phyloP scores from a whole-genome alignment of 1,284 basidiomycete genomes.

The Pisolithus thermaeus region DNA sequence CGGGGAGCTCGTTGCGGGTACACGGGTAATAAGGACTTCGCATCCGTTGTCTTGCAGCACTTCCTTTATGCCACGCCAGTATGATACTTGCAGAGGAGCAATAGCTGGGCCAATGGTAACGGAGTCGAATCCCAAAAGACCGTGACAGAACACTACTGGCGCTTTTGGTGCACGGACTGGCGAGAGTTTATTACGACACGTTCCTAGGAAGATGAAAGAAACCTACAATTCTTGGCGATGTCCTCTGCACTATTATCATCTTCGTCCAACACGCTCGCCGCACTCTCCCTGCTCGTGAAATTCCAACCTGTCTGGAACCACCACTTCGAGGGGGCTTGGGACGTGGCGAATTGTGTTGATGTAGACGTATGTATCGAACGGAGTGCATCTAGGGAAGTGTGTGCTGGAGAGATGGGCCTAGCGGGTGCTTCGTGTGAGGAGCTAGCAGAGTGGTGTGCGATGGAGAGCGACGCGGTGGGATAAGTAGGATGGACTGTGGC shows the following conservation, averaged over 20 bases:
- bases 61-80: slow-evolving; percentile 94
- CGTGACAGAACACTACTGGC: slow-evolving; percentile 91
- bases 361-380: slow-evolving; percentile 45
- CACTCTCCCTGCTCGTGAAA: slow-evolving; percentile 37
- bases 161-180: slow-evolving; percentile 70
- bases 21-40: slow-evolving; percentile 89
- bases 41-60: slow-evolving; percentile 82
- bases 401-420: slow-evolving; percentile 29
- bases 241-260: slow-evolving; percentile 48
- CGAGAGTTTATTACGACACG: not conserved
- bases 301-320: slow-evolving; percentile 45
- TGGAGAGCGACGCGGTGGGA: slow-evolving; percentile 54
- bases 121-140: slow-evolving; percentile 83
- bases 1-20: slow-evolving; percentile 86
- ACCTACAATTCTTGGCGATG: slow-evolving; percentile 68
- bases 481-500: slow-evolving; percentile 56
- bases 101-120: slow-evolving; percentile 68
- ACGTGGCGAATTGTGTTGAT: slow-evolving; percentile 11
- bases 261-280: slow-evolving; percentile 46
- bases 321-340: slow-evolving; percentile 35
- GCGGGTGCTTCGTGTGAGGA: slow-evolving; percentile 30
- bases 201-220: not conserved
- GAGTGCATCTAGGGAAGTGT: slow-evolving; percentile 59
- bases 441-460: slow-evolving; percentile 20
- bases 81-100: slow-evolving; percentile 78